These are phyloP conservation scores for Ophiostoma australiae DNA, from an alignment of 2,329 filamentous ascomycete genomes.

Conservation along the genomic window DNA sequence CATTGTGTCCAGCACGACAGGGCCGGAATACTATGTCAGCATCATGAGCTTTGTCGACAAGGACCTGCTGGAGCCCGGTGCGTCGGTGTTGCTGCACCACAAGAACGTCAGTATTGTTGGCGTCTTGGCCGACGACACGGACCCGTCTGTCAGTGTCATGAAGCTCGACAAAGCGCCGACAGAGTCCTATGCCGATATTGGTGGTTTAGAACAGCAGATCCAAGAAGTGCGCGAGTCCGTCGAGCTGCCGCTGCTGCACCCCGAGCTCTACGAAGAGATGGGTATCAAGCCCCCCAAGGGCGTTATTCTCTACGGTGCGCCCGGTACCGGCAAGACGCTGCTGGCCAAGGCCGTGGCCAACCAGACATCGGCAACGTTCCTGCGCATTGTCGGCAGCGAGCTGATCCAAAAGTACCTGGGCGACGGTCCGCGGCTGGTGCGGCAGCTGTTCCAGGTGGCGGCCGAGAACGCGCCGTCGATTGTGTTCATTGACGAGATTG, in stretches of 20 bases:
- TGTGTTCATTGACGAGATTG: conserved; percentile 98
- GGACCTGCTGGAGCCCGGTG: conserved; percentile 91
- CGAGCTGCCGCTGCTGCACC: conserved; percentile 88
- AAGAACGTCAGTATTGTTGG: conserved; percentile 98
- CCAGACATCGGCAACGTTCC: conserved; percentile 96
- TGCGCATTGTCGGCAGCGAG: conserved; percentile 94
- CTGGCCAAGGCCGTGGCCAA: conserved; percentile 97
- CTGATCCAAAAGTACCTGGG: conserved; percentile 98
- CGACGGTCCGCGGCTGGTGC: conserved; percentile 88
- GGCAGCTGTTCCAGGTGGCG: conserved; percentile 93
- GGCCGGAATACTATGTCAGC: conserved; percentile 97
- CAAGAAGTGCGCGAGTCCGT: conserved; percentile 97
- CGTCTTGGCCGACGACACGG: conserved; percentile 91
- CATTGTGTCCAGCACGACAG: conserved; percentile 95
- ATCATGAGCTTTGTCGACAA: conserved; percentile 99
- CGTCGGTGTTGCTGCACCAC: conserved; percentile 91
- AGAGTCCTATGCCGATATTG: conserved; percentile 97
- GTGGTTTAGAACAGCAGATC: conserved; percentile 89
- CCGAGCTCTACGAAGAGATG: conserved; percentile 99
- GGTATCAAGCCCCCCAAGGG: conserved; percentile 99
- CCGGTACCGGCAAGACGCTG: conserved; percentile 93
- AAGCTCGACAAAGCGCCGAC: conserved; percentile 98
- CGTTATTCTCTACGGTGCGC: conserved; percentile 96
- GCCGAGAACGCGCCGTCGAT: conserved; percentile 95
- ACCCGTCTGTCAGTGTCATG: conserved; percentile 96